phyloP scores from a whole-genome alignment of 352 stramenopile species.

The Aphanomyces astaci region DNA sequence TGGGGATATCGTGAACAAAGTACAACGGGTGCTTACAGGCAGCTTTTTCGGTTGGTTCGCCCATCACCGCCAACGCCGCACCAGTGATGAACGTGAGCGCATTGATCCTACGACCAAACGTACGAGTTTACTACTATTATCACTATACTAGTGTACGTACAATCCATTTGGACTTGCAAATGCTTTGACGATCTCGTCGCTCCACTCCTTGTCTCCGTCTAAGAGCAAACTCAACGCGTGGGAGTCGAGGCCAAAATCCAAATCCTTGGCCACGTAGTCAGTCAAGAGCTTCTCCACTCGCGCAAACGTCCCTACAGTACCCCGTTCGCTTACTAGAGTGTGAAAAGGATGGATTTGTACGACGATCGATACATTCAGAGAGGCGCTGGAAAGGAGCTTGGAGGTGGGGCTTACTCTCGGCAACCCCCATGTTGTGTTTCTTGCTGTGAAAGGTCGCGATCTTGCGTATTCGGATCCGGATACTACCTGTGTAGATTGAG shows the following conservation, averaged over 20 bases:
- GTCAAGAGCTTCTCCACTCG: slow-evolving; percentile 36
- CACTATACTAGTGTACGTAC: slow-evolving; percentile 27
- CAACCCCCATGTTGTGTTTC: slow-evolving; percentile 39
- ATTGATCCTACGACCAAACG: slow-evolving; percentile 38
- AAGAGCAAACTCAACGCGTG: slow-evolving; percentile 42
- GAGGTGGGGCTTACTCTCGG: slow-evolving; percentile 35
- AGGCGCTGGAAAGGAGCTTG: slow-evolving; percentile 46
- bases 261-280: slow-evolving; percentile 67
- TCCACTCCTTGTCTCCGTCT: slow-evolving; percentile 43
- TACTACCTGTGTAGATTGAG: too few relatives aligned
- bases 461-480: neutral
- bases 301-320: slow-evolving; percentile 45
- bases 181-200: slow-evolving; percentile 43
- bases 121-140: neutral
- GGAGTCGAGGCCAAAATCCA: slow-evolving; percentile 60
- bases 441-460: neutral
- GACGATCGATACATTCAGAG: slow-evolving; percentile 31
- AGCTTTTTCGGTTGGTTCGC: slow-evolving; percentile 45
- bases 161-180: slow-evolving; percentile 57
- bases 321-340: neutral
- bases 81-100: slow-evolving; percentile 58
- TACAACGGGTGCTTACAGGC: slow-evolving; percentile 30
- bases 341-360: neutral
- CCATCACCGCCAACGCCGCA: slow-evolving; percentile 36
- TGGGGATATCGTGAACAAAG: too few relatives aligned